phyloP scores from a whole-genome alignment of 352 stramenopile genomes.

The Phytophthora syringae region DNA sequence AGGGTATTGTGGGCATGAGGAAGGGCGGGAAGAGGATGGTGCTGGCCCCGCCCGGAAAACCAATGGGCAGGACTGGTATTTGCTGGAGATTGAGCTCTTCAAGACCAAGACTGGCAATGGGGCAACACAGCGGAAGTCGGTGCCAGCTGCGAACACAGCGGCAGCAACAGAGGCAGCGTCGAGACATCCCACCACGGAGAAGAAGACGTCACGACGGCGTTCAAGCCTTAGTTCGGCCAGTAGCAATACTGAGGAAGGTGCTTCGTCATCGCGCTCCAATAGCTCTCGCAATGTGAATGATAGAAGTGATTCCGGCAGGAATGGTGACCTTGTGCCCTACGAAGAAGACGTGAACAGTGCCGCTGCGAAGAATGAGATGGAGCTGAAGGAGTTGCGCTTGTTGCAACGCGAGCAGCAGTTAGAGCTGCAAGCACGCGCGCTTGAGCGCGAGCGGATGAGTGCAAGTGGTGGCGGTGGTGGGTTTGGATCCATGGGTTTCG shows the following conservation, averaged over 20 bases:
- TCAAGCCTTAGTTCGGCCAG: conserved; percentile 37
- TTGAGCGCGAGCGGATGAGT: conserved; percentile 47
- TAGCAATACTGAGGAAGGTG: conserved; percentile 5
- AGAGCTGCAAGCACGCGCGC: conserved; percentile 51
- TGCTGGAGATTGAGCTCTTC: conserved; percentile 77
- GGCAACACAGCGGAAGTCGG: conserved; percentile 38
- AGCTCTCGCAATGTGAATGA: conserved; percentile 18
- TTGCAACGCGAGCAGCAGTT: conserved; percentile 62
- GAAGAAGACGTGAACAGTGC: conserved; percentile 42
- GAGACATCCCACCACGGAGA: conserved; percentile 15
- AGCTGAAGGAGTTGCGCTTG: conserved; percentile 61
- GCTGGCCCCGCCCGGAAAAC: conserved; percentile 82
- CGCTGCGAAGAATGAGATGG: conserved; percentile 53
- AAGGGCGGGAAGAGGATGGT: conserved; percentile 90
- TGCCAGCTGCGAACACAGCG: conserved; percentile 26
- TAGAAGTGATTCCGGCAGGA: conserved; percentile 21
- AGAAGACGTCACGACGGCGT: conserved; percentile 40
- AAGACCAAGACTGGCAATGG: conserved; percentile 69
- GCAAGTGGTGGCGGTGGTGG: conserved; percentile 20
- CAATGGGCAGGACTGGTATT: conserved; percentile 86
- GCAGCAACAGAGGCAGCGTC: conserved; percentile 19
- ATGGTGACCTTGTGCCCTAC: conserved; percentile 58
- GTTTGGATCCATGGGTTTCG: conserved; percentile 36
- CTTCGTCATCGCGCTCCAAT: conserved; percentile 26
- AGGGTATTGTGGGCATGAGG: conserved; percentile 89